Base-by-base conservation (phyloP, 2,329 filamentous ascomycete species). In the Clonostachys sp. region DNA sequence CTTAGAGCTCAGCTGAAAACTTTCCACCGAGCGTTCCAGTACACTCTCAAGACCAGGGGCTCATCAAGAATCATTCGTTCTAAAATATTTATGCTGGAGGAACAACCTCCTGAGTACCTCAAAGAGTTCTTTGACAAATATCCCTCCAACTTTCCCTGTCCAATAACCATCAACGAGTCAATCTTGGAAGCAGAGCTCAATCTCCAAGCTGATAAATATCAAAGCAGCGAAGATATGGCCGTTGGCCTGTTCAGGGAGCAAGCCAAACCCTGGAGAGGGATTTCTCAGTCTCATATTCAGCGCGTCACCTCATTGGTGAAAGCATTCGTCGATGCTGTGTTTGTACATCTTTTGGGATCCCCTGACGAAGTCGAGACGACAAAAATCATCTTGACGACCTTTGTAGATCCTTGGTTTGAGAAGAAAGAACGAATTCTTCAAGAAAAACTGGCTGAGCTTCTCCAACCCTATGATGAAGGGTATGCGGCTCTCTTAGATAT, bases 211-310 rank as follows among this genome's bases (percentile, higher is more conserved):
- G 60, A 63, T 0, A 51, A 48, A 1, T 70, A 71, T 34, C 69
- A 68, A 47, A 71, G 71, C 1, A 59, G 49, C 2, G 68, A 72
- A 42, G 58, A 64, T 0, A 56, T 74, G 5, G 64, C 58, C 0
- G 55, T 69, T 5, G 57, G 66, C 33, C 53, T 75, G 2, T 75
- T 76, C 52, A 61, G 62, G 24, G 55, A 57, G 9, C 67, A 73
- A 34, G 55, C 66, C 0, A 41, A 50, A 6, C 68, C 66, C 0
- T 76, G 72, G 73, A 55, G 60, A 10, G 20, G 6, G 0, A 69
- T 75, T 24, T 61, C 71, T 1, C 45, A 57, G 17, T 53, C 52
- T 3, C 68, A 75, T 47, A 18, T 75, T 6, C 42, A 59, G 1
- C 50, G 61, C 1, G 58, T 70, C 7, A 50, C 61, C 0, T 39